phyloP scores from a whole-genome alignment of 306 rosid genomes.

The Dicorynia guianensis region DNA sequence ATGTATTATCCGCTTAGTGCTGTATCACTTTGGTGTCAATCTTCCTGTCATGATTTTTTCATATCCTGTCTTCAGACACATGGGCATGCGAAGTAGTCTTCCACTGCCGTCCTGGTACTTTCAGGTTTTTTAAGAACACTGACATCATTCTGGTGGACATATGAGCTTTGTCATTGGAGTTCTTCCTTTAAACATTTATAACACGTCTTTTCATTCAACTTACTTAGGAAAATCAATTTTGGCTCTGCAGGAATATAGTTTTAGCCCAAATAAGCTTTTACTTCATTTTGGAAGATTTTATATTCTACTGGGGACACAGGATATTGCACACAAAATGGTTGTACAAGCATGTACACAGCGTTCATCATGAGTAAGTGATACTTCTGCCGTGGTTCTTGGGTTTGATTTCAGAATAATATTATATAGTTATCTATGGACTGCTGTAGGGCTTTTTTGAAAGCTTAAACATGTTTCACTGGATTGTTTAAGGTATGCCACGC shows the following conservation, averaged over 20 bases:
- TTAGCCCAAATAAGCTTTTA: slow-evolving; percentile 78
- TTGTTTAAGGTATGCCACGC: slow-evolving; percentile 86
- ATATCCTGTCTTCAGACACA: slow-evolving; percentile 82
- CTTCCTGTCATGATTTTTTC: slow-evolving; percentile 88
- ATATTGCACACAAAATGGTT: slow-evolving; percentile 95
- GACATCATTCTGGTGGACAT: slow-evolving; percentile 36
- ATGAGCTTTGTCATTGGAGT: slow-evolving; percentile 19
- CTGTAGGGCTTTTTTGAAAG: slow-evolving; percentile 31
- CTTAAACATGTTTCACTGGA: background rate
- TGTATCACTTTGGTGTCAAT: slow-evolving; percentile 91
- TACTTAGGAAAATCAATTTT: slow-evolving; percentile 30
- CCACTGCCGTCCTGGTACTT: slow-evolving; percentile 98
- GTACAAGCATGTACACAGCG: slow-evolving; percentile 94
- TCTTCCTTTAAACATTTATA: background rate
- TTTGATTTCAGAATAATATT: slow-evolving; percentile 29
- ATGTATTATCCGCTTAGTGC: slow-evolving; percentile 80
- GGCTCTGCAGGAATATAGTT: slow-evolving; percentile 70
- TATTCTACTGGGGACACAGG: slow-evolving; percentile 98
- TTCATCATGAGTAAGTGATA: slow-evolving; percentile 92
- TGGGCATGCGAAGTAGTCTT: slow-evolving; percentile 93
- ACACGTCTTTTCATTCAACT: slow-evolving; percentile 16
- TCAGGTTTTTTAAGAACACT: slow-evolving; percentile 68
- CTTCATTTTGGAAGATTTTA: slow-evolving; percentile 93
- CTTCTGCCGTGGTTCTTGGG: background rate
- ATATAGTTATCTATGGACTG: slow-evolving; percentile 32